Evolutionary conservation across 352 stramenopile species (phyloP), one percentile per base, ranked within the genome.

Genomic region (Phytophthora kernoviae): DNA sequence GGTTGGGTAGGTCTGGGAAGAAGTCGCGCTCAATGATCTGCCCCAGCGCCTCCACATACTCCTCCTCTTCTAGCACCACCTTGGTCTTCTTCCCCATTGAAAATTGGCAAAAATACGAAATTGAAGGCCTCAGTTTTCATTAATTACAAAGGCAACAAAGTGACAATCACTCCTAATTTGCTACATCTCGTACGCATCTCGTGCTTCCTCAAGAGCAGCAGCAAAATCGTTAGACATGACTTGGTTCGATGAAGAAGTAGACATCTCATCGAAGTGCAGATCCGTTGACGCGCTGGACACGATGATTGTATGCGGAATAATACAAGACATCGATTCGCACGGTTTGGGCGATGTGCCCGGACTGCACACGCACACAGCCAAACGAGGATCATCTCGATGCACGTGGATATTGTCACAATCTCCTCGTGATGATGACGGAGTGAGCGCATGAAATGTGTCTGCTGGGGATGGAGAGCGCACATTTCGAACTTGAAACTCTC

Each of bases 11-110:
- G 54, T 92, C 84, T 24, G 87, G 87, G 62, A 95, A 95, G 76
- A 93, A 95, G 68, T 93, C 84, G 46, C 87, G 84, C 75, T 95
- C 81, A 60, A 95, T 94, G 55, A 95, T 93, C 51, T 75, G 67
- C 44, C 77, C 87, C 22, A 95, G 65, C 39, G 65, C 62, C 61
- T 84, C 76, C 24, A 94, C 85, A 52, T 94, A 95, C 54, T 74
- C 69, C 15, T 95, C 87, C 60, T 95, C 87, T 40, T 95, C 84
- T 26, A 95, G 67, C 63, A 93, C 66, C 56, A 80, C 74, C 60
- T 83, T 77, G 30, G 20, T 52, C 24, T 73, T 73, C 33, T 66
- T 69, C 44, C 49, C 73, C 62, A 73, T 73, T 22, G n/a, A n/a
- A n/a, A n/a, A n/a, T n/a, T n/a, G n/a, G n/a, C n/a, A n/a, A n/a